Evolutionary conservation across 2,329 filamentous ascomycete genomes (phyloP), one percentile per base, ranked within the genome.

Genomic region (Colletotrichum tofieldiae): DNA sequence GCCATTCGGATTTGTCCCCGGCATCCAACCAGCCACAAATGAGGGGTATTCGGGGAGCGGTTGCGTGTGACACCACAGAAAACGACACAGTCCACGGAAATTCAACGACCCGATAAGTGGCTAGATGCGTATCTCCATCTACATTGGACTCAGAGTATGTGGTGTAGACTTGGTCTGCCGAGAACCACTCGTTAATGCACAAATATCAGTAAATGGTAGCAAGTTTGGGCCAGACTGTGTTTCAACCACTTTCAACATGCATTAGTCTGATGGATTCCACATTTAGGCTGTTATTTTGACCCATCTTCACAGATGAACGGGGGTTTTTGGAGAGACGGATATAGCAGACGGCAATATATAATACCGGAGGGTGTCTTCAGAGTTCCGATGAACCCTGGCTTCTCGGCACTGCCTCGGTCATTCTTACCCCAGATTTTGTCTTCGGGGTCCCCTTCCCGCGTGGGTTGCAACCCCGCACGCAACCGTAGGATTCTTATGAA

Each of bases 381-480:
- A 59, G 41, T 62, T n/a, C 64, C 64, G 68, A 45, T 6, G 18
- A 35, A 62, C 47, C 51, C 64, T 32, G 62, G 41, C 20, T n/a
- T 20, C 20, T 71, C 64, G 64, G 64, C 58, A 37, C 16, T 67
- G 56, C 56, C 56, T 71, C 68, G 64, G 68, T 26, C 41, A 45
- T 62, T 51, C 52, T 52, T 58, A 61, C 64, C 68, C 68, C 65
- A 49, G 64, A 71, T 71, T 71, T 68, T 45, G 58, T 23, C 37
- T 62, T 43, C 51, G 32, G 56, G 64, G 32, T n/a, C 35, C 29
- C 37, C 29, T 51, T 23, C 49, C 64, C 56, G 49, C 41, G 39
- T 61, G 47, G 41, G 14, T 26, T 18, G 62, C 51, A 51, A 67
- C 68, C 68, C 67, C 68, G 68, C 68, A 71, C 56, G 49, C 56